These are phyloP conservation scores for Phalaenopsis equestris DNA, from an alignment of 106 monocot genomes.

Conservation along the genomic window DNA sequence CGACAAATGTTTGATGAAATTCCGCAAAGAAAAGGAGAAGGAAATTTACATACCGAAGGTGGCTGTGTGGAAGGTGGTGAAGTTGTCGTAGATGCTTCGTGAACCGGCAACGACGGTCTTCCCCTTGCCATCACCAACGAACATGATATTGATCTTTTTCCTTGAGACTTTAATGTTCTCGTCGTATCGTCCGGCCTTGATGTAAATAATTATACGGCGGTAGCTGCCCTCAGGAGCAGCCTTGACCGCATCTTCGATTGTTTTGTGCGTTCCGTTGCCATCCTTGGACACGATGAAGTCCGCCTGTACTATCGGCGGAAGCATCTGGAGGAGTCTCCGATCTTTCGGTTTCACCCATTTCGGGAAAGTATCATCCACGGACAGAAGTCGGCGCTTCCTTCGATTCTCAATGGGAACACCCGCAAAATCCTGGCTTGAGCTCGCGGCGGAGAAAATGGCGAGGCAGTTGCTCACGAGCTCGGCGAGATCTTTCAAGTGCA, in stretches of 20 bases:
- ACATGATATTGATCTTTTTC: conserved; percentile 61
- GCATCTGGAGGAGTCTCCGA: conserved; percentile 53
- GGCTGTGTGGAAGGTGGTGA: conserved; percentile 60
- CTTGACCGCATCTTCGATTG: conserved; percentile 63
- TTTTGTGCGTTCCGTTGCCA: conserved; percentile 69
- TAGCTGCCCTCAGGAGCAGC: conserved; percentile 63
- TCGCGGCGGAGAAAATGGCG: conserved; percentile 57
- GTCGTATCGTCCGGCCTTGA: conserved; percentile 67
- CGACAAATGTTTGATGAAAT: neutral
- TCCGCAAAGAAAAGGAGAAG: neutral
- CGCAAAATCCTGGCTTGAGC: conserved; percentile 42
- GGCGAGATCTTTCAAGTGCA: conserved; percentile 40
- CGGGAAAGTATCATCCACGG: conserved; percentile 30
- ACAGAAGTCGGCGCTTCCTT: conserved; percentile 16
- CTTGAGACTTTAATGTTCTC: conserved; percentile 69
- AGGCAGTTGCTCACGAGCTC: conserved; percentile 77
- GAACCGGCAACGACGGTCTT: conserved; percentile 28
- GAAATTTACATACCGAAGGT: conserved; percentile 39
- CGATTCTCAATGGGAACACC: conserved; percentile 76
- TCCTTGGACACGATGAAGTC: conserved; percentile 71
- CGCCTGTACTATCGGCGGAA: conserved; percentile 30
- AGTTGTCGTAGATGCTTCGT: conserved; percentile 32
- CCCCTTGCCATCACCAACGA: conserved; percentile 55
- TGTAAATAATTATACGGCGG: conserved; percentile 62
- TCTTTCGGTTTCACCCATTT: conserved; percentile 49